A percentile compares a stretch with the other conserved stretches of the same genome.
Evolutionary conservation across 164 flowering plant genomes (phyloP).

Genomic region (Berberis thunbergii): DNA sequence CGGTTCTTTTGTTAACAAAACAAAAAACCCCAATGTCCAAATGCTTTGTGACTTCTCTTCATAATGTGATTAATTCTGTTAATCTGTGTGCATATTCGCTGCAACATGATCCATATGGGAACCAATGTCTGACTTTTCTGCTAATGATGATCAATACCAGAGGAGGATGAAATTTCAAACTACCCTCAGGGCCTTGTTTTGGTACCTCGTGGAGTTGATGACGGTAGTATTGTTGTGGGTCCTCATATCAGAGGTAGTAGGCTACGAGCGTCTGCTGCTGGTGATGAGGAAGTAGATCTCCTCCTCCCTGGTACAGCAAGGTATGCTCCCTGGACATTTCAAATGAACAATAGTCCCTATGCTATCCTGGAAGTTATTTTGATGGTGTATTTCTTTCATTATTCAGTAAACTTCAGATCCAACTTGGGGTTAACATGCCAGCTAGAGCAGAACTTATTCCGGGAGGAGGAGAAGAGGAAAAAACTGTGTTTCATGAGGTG

Average conservation of each 20-base stretch:
- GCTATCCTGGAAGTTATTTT: not conserved
- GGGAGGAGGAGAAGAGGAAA: conserved; percentile 30
- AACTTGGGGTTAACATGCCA: conserved; percentile 99
- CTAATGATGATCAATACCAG: conserved; percentile 23
- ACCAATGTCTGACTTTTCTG: not conserved
- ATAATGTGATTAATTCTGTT: not conserved
- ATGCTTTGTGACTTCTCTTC: too few relatives aligned
- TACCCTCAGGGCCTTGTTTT: conserved; percentile 90
- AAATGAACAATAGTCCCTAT: not conserved
- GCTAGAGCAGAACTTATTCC: conserved; percentile 82
- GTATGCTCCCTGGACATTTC: conserved; percentile 23
- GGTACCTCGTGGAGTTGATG: conserved; percentile 73
- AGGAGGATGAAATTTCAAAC: conserved; percentile 70
- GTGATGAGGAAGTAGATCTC: conserved; percentile 93
- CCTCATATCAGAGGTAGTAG: conserved; percentile 92
- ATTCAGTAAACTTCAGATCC: conserved; percentile 75
- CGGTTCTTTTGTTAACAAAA: too few relatives aligned
- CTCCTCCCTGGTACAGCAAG: conserved; percentile 98
- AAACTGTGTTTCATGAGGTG: conserved; percentile 39
- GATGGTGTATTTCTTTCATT: not conserved
- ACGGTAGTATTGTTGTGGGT: conserved; percentile 69
- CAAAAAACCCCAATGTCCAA: too few relatives aligned
- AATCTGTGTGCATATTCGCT: not conserved
- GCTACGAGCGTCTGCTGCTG: conserved; percentile 71
- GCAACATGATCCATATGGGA: not conserved